Percentiles rank a stretch among this genome's conserved stretches.
Evolutionary conservation across 2,329 filamentous ascomycete species (phyloP).

Genomic region (Colletotrichum brevisporum): DNA sequence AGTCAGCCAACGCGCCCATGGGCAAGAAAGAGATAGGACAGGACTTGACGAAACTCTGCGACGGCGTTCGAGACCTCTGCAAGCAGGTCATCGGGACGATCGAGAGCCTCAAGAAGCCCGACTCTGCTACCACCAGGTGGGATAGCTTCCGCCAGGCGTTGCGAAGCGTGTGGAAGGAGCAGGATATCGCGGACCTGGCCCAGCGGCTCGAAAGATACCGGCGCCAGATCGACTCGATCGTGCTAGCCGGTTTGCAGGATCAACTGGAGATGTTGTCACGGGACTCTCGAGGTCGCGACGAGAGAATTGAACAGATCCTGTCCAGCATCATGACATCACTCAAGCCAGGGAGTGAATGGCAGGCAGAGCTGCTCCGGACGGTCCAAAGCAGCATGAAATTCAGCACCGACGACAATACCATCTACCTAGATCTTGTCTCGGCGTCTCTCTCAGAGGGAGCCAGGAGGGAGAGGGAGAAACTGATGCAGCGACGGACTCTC

Average conservation of each 20-base stretch:
- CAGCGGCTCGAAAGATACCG: not conserved
- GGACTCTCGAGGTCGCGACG: not conserved
- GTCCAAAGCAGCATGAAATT: not conserved
- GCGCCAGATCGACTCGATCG: not conserved
- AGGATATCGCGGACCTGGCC: not conserved
- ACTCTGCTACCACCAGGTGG: not conserved
- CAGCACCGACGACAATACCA: not conserved
- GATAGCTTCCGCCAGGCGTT: slow-evolving; percentile 2
- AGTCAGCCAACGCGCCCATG: not conserved
- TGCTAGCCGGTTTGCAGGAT: not conserved
- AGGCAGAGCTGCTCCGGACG: not conserved
- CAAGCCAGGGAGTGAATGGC: not conserved
- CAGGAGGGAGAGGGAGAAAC: slow-evolving; percentile 1
- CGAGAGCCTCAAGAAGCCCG: not conserved
- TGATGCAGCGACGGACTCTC: slow-evolving; percentile 2
- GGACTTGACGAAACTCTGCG: not conserved
- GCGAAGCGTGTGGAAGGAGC: not conserved
- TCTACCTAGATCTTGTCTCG: slow-evolving; percentile 10
- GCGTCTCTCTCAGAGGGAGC: slow-evolving; percentile 2
- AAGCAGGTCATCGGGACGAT: not conserved
- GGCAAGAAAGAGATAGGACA: not conserved
- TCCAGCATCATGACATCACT: not conserved
- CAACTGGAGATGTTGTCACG: not conserved
- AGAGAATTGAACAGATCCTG: not conserved
- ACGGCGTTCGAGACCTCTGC: not conserved